Evolutionary conservation across 345 rosid genomes (phyloP).

Genomic region (Melaleuca quinquenervia): DNA sequence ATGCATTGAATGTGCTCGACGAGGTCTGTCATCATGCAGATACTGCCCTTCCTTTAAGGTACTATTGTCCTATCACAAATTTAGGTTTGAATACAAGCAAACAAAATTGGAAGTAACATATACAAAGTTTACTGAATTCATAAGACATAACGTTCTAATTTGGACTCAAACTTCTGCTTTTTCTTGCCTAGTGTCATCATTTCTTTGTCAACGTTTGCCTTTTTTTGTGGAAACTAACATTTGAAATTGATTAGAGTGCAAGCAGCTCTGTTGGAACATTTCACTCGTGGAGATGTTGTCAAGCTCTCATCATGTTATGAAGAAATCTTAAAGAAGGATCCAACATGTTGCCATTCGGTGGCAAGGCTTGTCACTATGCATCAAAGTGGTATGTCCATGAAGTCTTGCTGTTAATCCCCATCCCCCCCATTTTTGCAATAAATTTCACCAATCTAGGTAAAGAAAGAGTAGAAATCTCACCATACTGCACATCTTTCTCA

Average conservation of each 20-base stretch:
- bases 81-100: background rate
- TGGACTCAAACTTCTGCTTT: background rate
- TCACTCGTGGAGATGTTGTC: constrained; percentile 22
- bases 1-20: constrained; percentile 49
- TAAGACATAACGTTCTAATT: background rate
- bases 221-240: background rate
- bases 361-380: constrained; percentile 52
- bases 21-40: constrained; percentile 30
- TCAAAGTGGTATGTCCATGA: constrained; percentile 27
- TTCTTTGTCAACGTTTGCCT: background rate
- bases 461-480: background rate
- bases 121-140: background rate
- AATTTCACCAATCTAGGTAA: background rate
- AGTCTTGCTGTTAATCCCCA: background rate
- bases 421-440: background rate
- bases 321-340: constrained; percentile 64
- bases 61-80: background rate
- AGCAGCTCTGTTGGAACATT: constrained; percentile 42
- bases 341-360: constrained; percentile 38
- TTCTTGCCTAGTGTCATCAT: background rate
- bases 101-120: background rate
- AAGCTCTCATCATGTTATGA: constrained; percentile 43
- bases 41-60: constrained; percentile 54
- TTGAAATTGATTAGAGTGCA: constrained; percentile 36
- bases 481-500: background rate